Conservation (phyloP, 768 basidiomycete genomes). For the Leccinellum luteum region DNA sequence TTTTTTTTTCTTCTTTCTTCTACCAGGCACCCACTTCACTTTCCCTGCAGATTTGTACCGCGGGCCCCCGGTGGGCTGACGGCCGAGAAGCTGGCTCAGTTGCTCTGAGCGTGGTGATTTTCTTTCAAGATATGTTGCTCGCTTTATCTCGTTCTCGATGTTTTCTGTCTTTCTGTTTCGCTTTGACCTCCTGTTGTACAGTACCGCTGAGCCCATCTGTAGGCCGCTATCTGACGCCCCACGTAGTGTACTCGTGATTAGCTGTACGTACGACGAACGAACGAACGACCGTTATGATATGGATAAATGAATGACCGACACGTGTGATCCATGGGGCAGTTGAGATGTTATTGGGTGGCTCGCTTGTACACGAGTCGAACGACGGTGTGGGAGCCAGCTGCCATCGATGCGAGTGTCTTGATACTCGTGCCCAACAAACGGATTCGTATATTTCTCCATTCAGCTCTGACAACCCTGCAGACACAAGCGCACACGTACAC, state of each 20-base stretch:
- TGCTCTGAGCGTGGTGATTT: slow-evolving; percentile 20
- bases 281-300: neutral
- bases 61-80: slow-evolving; percentile 18
- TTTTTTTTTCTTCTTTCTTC: neutral
- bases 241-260: neutral
- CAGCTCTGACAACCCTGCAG: neutral
- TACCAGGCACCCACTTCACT: slow-evolving; percentile 23
- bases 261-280: neutral
- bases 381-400: neutral
- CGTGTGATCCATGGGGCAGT: neutral
- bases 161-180: neutral
- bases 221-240: neutral
- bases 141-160: neutral
- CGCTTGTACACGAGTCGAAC: no score
- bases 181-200: neutral
- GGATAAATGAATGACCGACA: neutral
- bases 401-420: neutral
- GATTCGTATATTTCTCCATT: no score
- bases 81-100: slow-evolving; percentile 15
- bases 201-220: neutral
- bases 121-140: neutral
- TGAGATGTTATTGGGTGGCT: neutral
- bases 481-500: neutral
- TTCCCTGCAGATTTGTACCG: slow-evolving; percentile 26
- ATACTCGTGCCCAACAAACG: neutral